phyloP scores from a whole-genome alignment of 805 yeast genomes.

The Metschnikowia picachoensis region DNA sequence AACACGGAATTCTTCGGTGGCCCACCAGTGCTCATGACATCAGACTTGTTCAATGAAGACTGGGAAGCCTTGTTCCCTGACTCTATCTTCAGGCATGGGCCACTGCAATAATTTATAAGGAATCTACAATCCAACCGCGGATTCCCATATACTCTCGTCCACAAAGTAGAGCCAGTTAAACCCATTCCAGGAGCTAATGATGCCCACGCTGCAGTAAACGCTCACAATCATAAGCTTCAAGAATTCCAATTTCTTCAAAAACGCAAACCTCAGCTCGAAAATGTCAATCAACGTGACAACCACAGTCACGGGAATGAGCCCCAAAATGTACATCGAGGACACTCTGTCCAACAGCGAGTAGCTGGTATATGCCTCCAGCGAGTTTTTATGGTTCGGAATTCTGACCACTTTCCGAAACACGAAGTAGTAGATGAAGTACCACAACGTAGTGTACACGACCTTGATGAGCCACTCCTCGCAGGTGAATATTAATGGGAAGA shows the following conservation, averaged over 20 bases:
- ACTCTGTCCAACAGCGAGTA: constrained; percentile 58
- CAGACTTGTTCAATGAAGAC: constrained; percentile 44
- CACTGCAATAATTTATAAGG: not conserved
- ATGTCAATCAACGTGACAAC: constrained; percentile 44
- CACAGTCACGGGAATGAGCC: constrained; percentile 60
- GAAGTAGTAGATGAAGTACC: constrained; percentile 76
- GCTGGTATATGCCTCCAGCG: constrained; percentile 8
- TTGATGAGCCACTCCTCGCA: constrained; percentile 79
- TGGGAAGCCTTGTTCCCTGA: constrained; percentile 51
- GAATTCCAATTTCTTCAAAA: constrained; percentile 64
- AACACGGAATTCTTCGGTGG: constrained; percentile 45
- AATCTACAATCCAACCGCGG: not conserved
- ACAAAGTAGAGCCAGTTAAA: constrained; percentile 85
- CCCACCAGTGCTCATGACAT: constrained; percentile 50
- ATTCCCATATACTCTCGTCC: constrained; percentile 66
- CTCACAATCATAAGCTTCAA: constrained; percentile 77
- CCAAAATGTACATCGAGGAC: constrained; percentile 60
- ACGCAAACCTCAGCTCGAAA: constrained; percentile 47
- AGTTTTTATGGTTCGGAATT: constrained; percentile 39
- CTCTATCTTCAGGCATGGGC: constrained; percentile 28
- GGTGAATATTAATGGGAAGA: constrained; percentile 83
- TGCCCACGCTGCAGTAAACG: constrained; percentile 82
- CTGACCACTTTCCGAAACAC: constrained; percentile 68
- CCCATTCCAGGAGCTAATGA: constrained; percentile 83
- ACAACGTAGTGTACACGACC: constrained; percentile 69